phyloP scores from a whole-genome alignment of 176 grass and related monocot species.

The Elymus sibiricus region DNA sequence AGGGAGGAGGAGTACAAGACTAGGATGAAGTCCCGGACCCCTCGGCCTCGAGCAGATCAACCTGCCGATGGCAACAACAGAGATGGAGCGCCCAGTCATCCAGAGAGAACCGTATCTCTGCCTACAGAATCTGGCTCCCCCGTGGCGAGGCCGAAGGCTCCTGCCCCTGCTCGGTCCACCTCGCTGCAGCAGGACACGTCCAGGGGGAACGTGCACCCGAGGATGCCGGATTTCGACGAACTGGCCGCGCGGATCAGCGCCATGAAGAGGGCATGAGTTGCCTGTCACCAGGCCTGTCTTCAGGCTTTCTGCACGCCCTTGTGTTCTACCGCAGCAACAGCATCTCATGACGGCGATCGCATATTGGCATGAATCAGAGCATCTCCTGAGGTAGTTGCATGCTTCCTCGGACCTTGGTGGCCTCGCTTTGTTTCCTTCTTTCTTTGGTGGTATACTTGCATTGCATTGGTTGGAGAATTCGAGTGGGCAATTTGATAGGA shows the following conservation, averaged over 20 bases:
- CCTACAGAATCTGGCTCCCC: slow-evolving; percentile 29
- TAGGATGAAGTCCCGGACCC: slow-evolving; percentile 24
- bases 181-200: slow-evolving; percentile 47
- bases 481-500: slow-evolving; percentile 22
- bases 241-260: slow-evolving; percentile 51
- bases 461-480: neutral
- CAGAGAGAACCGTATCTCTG: slow-evolving; percentile 32
- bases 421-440: neutral
- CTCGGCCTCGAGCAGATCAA: slow-evolving; percentile 9
- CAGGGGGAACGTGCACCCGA: slow-evolving; percentile 51
- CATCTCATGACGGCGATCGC: neutral
- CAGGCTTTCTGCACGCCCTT: neutral
- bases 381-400: neutral
- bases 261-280: slow-evolving; percentile 37
- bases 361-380: neutral
- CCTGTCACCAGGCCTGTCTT: neutral
- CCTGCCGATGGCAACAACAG: slow-evolving; percentile 14
- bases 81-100: neutral
- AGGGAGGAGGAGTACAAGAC: slow-evolving; percentile 34
- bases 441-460: slow-evolving; percentile 31
- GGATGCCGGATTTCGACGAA: slow-evolving; percentile 54
- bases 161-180: slow-evolving; percentile 17
- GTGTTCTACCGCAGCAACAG: neutral
- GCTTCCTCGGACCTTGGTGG: neutral
- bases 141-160: neutral